These are phyloP conservation scores for Gossypium lobatum DNA, from an alignment of 441 rosid species.

Conservation along the genomic window DNA sequence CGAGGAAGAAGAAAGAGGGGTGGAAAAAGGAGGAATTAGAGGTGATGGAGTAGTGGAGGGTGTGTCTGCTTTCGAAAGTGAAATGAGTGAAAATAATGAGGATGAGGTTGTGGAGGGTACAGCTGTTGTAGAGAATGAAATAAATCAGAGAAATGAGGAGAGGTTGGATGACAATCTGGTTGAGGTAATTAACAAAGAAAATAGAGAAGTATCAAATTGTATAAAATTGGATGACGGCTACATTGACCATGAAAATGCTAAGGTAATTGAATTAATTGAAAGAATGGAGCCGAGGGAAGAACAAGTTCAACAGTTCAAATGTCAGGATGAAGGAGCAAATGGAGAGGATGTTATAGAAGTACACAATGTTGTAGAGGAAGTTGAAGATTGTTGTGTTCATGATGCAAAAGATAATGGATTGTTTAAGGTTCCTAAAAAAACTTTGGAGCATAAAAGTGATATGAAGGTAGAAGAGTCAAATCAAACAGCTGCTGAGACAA, in stretches of 20 bases:
- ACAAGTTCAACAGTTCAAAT: constrained; percentile 19
- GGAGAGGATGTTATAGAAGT: constrained; percentile 26
- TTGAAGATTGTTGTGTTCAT: constrained; percentile 26
- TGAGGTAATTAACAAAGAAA: constrained; percentile 22
- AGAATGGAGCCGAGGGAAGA: constrained; percentile 23
- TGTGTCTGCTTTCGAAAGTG: background rate
- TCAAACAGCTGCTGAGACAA: constrained; percentile 27
- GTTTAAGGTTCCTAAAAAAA: constrained; percentile 33
- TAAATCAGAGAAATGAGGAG: constrained; percentile 17
- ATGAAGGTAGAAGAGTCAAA: constrained; percentile 28
- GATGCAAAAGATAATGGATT: constrained; percentile 27
- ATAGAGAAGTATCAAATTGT: constrained; percentile 24
- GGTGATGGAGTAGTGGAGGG: constrained; percentile 14
- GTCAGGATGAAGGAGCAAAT: constrained; percentile 23
- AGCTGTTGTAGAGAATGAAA: constrained; percentile 15
- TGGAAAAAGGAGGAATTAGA: constrained; percentile 24
- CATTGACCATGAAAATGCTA: constrained; percentile 25
- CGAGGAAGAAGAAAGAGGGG: constrained; percentile 27
- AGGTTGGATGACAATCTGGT: constrained; percentile 13
- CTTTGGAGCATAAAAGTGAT: constrained; percentile 33
- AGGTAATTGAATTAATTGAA: constrained; percentile 18
- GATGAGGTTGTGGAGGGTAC: constrained; percentile 17
- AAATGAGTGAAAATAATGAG: no score
- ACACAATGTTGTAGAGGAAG: constrained; percentile 23
- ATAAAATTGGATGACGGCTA: constrained; percentile 16